Evolutionary conservation across 1,284 basidiomycete genomes (phyloP).

Genomic region (Fomitopsis palustris): DNA sequence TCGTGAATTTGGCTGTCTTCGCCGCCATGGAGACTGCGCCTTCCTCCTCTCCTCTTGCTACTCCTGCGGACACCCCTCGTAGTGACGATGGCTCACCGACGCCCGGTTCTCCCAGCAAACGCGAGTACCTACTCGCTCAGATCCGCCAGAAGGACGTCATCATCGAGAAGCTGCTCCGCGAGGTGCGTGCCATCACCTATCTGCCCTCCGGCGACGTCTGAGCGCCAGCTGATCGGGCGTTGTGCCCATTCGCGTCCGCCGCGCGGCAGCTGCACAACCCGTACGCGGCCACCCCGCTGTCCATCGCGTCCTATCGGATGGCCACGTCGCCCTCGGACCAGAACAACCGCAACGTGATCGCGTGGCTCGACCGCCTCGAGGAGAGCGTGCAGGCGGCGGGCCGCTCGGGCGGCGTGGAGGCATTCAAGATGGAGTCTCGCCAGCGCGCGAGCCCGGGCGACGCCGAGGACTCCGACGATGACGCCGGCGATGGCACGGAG

Average conservation of each 20-base stretch:
- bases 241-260: constrained; percentile 4
- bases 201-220: constrained; percentile 3
- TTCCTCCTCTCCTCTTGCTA: not conserved
- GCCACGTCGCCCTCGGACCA: constrained; percentile 70
- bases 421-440: constrained; percentile 43
- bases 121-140: constrained; percentile 77
- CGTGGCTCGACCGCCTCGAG: constrained; percentile 59
- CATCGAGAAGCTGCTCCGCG: constrained; percentile 77
- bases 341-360: constrained; percentile 63
- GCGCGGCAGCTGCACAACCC: constrained; percentile 65
- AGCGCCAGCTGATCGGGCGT: not conserved
- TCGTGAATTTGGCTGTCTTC: not conserved
- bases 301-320: constrained; percentile 71
- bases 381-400: constrained; percentile 31
- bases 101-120: constrained; percentile 53
- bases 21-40: not conserved
- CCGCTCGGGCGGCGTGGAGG: constrained; percentile 24
- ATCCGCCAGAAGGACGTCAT: constrained; percentile 80
- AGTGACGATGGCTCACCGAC: constrained; percentile 22
- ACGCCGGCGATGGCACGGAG: constrained; percentile 22
- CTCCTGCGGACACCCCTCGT: not conserved
- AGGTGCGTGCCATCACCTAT: constrained; percentile 40
- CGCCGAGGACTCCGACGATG: constrained; percentile 22
- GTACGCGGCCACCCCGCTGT: constrained; percentile 70
- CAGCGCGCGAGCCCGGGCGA: constrained; percentile 16